Conservation (phyloP, 768 basidiomycete genomes). For the Hygrocybe punicea region DNA sequence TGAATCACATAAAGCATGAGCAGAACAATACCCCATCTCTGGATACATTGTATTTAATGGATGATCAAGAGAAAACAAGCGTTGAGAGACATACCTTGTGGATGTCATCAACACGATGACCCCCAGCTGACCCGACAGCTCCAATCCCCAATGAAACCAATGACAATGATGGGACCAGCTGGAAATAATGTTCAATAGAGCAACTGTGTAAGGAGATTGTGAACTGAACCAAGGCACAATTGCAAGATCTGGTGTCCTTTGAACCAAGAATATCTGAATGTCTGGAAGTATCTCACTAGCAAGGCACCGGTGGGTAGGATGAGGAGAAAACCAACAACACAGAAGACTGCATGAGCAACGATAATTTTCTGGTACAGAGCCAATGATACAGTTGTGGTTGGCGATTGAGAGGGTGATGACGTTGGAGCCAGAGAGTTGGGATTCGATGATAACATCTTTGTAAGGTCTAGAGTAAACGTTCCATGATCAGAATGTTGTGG, state of each 20-base stretch:
- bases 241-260: slow-evolving; percentile 50
- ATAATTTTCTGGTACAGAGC: slow-evolving; percentile 48
- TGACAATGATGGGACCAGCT: slow-evolving; percentile 45
- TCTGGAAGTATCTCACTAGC: slow-evolving; percentile 52
- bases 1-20: slow-evolving; percentile 51
- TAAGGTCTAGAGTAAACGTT: slow-evolving; percentile 44
- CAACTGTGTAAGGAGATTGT: slow-evolving; percentile 11
- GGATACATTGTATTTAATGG: not conserved
- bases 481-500: slow-evolving; percentile 48
- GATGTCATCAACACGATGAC: slow-evolving; percentile 39
- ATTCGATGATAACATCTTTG: slow-evolving; percentile 32
- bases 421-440: slow-evolving; percentile 17
- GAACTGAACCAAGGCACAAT: slow-evolving; percentile 41
- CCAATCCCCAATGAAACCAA: slow-evolving; percentile 44
- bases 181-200: not conserved
- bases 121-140: slow-evolving; percentile 35
- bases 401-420: slow-evolving; percentile 8
- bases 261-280: slow-evolving; percentile 51
- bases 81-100: slow-evolving; percentile 42
- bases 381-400: slow-evolving; percentile 32
- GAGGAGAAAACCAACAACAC: slow-evolving; percentile 48
- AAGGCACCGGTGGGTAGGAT: slow-evolving; percentile 53
- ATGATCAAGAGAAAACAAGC: not conserved
- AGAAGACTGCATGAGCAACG: slow-evolving; percentile 54
- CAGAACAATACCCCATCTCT: slow-evolving; percentile 51